These are phyloP conservation scores for Candida tibetensis DNA, from an alignment of 805 yeast genomes.

Conservation along the genomic window DNA sequence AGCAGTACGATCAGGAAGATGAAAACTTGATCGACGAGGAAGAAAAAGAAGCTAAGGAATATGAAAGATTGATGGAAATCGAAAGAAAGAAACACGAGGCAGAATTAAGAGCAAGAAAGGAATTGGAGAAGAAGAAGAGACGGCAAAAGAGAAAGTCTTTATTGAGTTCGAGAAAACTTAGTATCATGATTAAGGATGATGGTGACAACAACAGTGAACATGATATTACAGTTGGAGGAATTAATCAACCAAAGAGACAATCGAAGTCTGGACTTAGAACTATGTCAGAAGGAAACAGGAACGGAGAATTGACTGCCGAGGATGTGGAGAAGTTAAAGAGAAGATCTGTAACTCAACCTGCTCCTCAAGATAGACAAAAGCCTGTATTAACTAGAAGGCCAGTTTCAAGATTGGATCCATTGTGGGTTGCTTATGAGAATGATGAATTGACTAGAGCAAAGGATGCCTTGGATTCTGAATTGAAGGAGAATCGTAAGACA, in stretches of 20 bases:
- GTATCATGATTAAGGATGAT: slow-evolving; percentile 37
- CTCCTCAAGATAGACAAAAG: slow-evolving; percentile 28
- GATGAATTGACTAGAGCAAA: slow-evolving; percentile 43
- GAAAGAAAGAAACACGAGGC: slow-evolving; percentile 52
- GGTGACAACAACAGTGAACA: slow-evolving; percentile 13
- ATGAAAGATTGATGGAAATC: slow-evolving; percentile 46
- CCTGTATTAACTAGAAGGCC: slow-evolving; percentile 52
- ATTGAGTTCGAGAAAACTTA: slow-evolving; percentile 35
- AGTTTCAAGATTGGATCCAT: slow-evolving; percentile 55
- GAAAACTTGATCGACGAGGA: slow-evolving; percentile 42
- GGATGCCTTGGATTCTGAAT: slow-evolving; percentile 40
- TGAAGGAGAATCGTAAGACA: slow-evolving; percentile 19
- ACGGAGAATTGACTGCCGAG: slow-evolving; percentile 38
- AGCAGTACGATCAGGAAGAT: slow-evolving; percentile 50
- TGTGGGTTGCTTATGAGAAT: slow-evolving; percentile 51
- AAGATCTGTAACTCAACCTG: slow-evolving; percentile 47
- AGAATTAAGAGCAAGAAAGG: slow-evolving; percentile 46
- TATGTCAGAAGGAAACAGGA: slow-evolving; percentile 30
- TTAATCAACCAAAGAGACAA: slow-evolving; percentile 37
- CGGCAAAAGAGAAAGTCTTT: slow-evolving; percentile 42
- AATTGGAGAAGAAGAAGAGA: slow-evolving; percentile 44
- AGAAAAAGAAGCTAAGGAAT: slow-evolving; percentile 41
- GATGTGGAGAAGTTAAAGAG: slow-evolving; percentile 45
- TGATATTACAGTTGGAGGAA: slow-evolving; percentile 26
- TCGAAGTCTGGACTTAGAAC: slow-evolving; percentile 34